Evolutionary conservation across 2,329 filamentous ascomycete species (phyloP), one percentile per base, ranked within the genome.

Genomic region (Ophiostoma australiae): DNA sequence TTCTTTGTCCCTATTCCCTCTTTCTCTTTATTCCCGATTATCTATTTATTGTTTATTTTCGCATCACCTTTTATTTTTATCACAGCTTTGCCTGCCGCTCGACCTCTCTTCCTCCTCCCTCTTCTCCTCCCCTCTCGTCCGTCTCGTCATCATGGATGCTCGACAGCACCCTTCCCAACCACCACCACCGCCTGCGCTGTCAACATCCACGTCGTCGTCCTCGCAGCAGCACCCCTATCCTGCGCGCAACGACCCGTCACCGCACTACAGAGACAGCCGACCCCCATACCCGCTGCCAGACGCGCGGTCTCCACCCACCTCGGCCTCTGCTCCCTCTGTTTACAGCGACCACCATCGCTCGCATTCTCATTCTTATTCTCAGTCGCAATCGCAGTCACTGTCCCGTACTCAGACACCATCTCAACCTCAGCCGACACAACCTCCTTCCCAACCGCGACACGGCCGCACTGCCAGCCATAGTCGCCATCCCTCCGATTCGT

Each of bases 401-500:
- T 65, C 61, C 39, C 80, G 31, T 20, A 65, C 61, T 20, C 69
- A 72, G 20, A 63, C 55, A 35, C 58, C 44, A 44, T 44, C 23
- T 8, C 80, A 65, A 15, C 48, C 66, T 31, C 65, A 70, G n/a
- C 55, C 66, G 41, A 35, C 44, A 3, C 69, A 67, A 41, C 69
- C 35, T n/a, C 33, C 48, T 10, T 27, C 61, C 15, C 65, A 68
- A n/a, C 39, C 66, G 52, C 70, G 48, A 8, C 66, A 65, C 61
- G 41, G 20, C 31, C 52, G 35, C 11, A 39, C 39, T 35, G 37
- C 31, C 20, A 20, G 10, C 15, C 77, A 77, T 72, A 77, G 78
- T 72, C 80, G 63, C 17, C 67, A 67, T 41, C 79, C 80, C 31
- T 82, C 82, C 74, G 82, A 84, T 74, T 79, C 81, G n/a, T 76